Evolutionary conservation across 352 stramenopile species (phyloP), one percentile per base, ranked within the genome.

Genomic region (Phytophthora megakarya): DNA sequence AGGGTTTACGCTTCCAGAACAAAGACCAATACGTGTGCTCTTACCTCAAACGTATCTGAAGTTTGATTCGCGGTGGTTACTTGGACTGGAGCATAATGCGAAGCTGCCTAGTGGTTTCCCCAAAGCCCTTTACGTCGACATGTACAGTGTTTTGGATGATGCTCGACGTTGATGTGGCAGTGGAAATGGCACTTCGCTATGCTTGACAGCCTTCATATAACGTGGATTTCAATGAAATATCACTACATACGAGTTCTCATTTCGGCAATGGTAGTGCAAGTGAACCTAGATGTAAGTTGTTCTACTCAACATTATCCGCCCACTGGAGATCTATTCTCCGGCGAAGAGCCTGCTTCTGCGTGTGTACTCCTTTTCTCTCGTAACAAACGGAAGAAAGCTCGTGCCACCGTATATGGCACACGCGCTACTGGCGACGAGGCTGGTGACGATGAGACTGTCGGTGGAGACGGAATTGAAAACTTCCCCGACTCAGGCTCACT

Each of bases 341-440:
- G 47, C 19, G 70, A 70, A 65, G 51, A 38, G 16, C 25, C 13
- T 43, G 47, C 26, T 61, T 55, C 19, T 49, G 56, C 33, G 13
- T 59, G 55, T 32, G 72, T 58, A 58, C 70, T 81, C 51, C n/a
- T n/a, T n/a, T n/a, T n/a, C n/a, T 86, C 78, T 44, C 77, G 63
- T 25, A 93, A 58, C 26, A 87, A 72, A 1, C 76, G 76, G 40
- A 93, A 93, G 55, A 93, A 93, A 7, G 80, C 76, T 51, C 73
- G 80, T 12, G 81, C 82, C 18, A 86, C 81, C 7, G 80, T 81
- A 62, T 89, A 88, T 3, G 84, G 77, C 8, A 91, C 80, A 35
- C 64, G 74, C 43, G 65, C 63, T 1, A 74, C 55, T 11, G 61
- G 62, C 19, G 73, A 75, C 3, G 50, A 67, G 4, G 52, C 52